Base-by-base conservation (phyloP, 1,139 yeast genomes). In the Candida sanyaensis region DNA sequence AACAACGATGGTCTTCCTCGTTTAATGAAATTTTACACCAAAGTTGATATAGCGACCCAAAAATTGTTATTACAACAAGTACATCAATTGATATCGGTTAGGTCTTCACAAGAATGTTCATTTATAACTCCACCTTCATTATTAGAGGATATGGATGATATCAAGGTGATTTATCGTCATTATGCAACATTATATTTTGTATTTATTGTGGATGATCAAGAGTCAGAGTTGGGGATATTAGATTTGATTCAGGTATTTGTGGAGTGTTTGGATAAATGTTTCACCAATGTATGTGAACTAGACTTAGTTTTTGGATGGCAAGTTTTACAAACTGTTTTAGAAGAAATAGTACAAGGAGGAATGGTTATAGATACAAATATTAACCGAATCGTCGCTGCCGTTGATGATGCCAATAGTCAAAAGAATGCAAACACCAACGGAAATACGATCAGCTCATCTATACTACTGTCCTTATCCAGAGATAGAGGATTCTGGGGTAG, bases 231-330 rank as follows among this genome's bases (percentile, higher is more conserved):
- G 48, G 99, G 98, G 3, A 92, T 93, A 43, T 69, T 93, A 42
- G 99, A 93, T 64, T 73, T 93, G 62, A 93, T 95, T 51, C 99
- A 95, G 63, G 98, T 95, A 43, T 93, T 93, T 74, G 99, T 93
- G 5, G 98, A 93, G 65, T 88, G 96, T 47, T 75, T 93, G 53
- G 97, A 93, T 64, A 82, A 87, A 53, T 93, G 99, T 65, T 93
- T 93, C 67, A 84, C 85, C 54, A 92, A 92, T 59, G 99, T 93
- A 6, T 92, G 97, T 65, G 99, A 93, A 64, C 76, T 93, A 55
- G 99, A 93, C 65, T 75, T 93, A 57, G 97, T 95, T 24, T 92
- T 91, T 66, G 97, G 97, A 26, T 93, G 98, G 97, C 97, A 93
- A 66, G 96, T 91, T 11, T 71, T 93, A 39, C 96, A 93, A 62